A percentile compares a stretch with the other conserved stretches of the same genome.
Conservation (phyloP, 1,284 basidiomycete species). For the Peniophora sp. region DNA sequence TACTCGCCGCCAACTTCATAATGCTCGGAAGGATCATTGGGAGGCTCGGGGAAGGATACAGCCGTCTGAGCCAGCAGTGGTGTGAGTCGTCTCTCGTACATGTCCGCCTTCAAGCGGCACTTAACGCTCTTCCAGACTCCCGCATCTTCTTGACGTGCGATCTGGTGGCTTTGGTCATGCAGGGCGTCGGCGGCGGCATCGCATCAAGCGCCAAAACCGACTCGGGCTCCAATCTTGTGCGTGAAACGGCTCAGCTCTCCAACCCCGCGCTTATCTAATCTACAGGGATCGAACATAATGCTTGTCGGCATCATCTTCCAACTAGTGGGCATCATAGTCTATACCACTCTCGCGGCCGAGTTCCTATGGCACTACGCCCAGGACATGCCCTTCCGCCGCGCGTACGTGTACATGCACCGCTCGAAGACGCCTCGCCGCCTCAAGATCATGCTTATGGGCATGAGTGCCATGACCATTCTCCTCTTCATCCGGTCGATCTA, state of each 20-base stretch:
- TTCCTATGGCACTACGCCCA: constrained; percentile 27
- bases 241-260: not conserved
- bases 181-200: constrained; percentile 48
- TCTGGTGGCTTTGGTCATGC: constrained; percentile 41
- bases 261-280: not conserved
- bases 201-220: constrained; percentile 25
- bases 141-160: constrained; percentile 19
- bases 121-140: not conserved
- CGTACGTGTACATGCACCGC: not conserved
- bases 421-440: constrained; percentile 7
- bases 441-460: constrained; percentile 17
- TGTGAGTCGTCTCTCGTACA: constrained; percentile 13
- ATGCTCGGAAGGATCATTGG: constrained; percentile 28
- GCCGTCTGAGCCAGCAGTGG: constrained; percentile 22
- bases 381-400: constrained; percentile 23
- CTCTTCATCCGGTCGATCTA: constrained; percentile 22
- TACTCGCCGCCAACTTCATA: constrained; percentile 31
- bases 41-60: constrained; percentile 27
- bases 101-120: not conserved
- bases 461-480: constrained; percentile 19
- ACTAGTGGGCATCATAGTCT: constrained; percentile 24
- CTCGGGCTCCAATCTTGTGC: too few species aligned
- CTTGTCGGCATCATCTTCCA: constrained; percentile 50
- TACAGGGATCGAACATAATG: constrained; percentile 45
- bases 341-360: constrained; percentile 25